phyloP scores from a whole-genome alignment of 768 basidiomycete species.

The Mycena latifolia region DNA sequence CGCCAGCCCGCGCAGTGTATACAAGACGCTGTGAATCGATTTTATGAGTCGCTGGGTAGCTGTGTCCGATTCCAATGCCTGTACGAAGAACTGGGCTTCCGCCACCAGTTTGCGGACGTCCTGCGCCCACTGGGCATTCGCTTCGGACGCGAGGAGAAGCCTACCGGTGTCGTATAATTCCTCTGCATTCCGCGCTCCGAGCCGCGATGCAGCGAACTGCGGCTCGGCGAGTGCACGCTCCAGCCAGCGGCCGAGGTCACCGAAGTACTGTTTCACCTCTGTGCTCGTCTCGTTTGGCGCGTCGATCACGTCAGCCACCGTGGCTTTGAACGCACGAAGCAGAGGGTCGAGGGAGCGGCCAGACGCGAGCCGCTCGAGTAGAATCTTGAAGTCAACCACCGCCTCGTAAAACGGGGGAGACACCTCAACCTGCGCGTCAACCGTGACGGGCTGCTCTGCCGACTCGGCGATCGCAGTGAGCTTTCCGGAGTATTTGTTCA shows the following conservation, averaged over 20 bases:
- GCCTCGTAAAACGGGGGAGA: constrained; percentile 36
- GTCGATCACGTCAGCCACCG: constrained; percentile 27
- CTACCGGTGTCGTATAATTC: constrained; percentile 40
- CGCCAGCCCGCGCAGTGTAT: constrained; percentile 29
- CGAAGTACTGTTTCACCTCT: constrained; percentile 39
- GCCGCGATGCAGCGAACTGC: constrained; percentile 40
- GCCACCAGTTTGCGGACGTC: constrained; percentile 32
- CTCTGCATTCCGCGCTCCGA: constrained; percentile 38
- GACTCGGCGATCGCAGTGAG: constrained; percentile 35
- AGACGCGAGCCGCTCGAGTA: constrained; percentile 51
- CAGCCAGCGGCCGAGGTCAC: constrained; percentile 38
- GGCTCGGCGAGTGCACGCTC: constrained; percentile 38
- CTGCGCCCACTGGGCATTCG: constrained; percentile 35
- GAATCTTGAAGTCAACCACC: constrained; percentile 44
- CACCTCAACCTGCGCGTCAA: constrained; percentile 16
- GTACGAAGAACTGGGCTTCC: constrained; percentile 35
- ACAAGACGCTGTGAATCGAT: constrained; percentile 31
- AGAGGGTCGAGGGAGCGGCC: constrained; percentile 48
- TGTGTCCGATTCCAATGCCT: constrained; percentile 37
- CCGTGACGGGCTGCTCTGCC: constrained; percentile 24
- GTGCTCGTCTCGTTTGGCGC: constrained; percentile 25
- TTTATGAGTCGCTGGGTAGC: constrained; percentile 37
- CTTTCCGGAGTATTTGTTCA: constrained; percentile 49
- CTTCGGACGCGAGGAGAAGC: constrained; percentile 35
- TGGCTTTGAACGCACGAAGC: constrained; percentile 37